Base-by-base conservation (phyloP, 495 filamentous ascomycete genomes). In the Podospora australis region DNA sequence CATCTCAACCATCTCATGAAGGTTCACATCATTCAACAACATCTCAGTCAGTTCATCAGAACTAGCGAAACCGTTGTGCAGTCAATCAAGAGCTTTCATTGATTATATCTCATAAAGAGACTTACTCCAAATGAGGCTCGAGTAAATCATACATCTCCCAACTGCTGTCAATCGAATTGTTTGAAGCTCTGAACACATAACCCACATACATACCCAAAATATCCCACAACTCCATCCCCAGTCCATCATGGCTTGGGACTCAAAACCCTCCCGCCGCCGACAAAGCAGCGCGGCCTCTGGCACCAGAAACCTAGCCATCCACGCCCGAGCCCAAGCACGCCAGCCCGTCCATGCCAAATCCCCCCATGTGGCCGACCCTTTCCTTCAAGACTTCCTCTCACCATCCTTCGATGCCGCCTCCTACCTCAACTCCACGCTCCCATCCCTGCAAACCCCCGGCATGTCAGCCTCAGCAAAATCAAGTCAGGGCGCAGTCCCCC, bases 371-470 rank as follows among this genome's bases (percentile, higher is more conserved):
- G 72, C 74, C 58, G 84, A 82, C 58, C 78, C 75, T 48, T 76
- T 70, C 44, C 74, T 80, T 43, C 76, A 71, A 43, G 80, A 78
- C 49, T 96, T 95, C 64, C 73, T 87, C 22, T 69, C 74, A 38
- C 77, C 81, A 9, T 75, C 81, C 44, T 96, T 95, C 64, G 85
- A 90, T 67, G 75, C 87, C 14, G 84, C 79, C 56, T 78, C 84
- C 29, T 95, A 88, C 67, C 79, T 95, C 57, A 95, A 96, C 65
- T 69, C 77, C 39, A 75, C 78, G 10, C 76, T 96, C 6, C 85
- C 88, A 5, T 59, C 80, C 6, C 73, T 87, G 3, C 75, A 82
- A 21, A 75, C 54, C 48, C 63, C 56, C 51, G 32, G 54, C 8
- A 13, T 28, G 1, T 20, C 41, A 1, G 11, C 35, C 6, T 2